Evolutionary conservation across 139 green algal species (phyloP).

Genomic region (Pycnococcus provasolii): DNA sequence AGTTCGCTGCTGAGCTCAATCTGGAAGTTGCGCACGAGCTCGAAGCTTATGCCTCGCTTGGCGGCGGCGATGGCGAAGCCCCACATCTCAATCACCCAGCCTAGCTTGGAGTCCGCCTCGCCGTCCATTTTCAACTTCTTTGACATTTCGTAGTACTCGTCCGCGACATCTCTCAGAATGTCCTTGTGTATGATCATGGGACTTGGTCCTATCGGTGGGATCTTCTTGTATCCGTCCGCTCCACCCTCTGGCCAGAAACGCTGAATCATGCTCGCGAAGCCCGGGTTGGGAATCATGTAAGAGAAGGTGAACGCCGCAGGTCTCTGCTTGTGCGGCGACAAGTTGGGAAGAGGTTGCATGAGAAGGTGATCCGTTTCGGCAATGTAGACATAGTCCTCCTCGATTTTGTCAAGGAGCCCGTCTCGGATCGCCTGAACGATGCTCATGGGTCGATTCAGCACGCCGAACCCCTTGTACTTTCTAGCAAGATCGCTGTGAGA

Average conservation of each 20-base stretch:
- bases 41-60: background rate
- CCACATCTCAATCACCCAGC: slow-evolving; percentile 19
- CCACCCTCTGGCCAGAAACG: no score
- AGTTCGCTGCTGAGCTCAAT: background rate
- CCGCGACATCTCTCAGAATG: background rate
- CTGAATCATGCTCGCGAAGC: no score
- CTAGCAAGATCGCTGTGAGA: background rate
- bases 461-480: background rate
- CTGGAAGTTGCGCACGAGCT: slow-evolving; percentile 12
- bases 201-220: slow-evolving; percentile 7
- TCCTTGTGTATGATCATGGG: slow-evolving; percentile 17
- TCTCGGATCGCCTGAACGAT: background rate
- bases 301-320: no score
- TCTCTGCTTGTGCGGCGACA: background rate
- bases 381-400: slow-evolving; percentile 2
- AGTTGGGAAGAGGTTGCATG: slow-evolving; percentile 6
- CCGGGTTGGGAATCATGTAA: no score
- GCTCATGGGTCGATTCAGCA: background rate
- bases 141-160: background rate
- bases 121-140: slow-evolving; percentile 4
- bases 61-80: slow-evolving; percentile 17
- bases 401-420: background rate
- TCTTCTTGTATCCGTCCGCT: slow-evolving; percentile 3
- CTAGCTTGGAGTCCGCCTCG: background rate
- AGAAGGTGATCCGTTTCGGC: slow-evolving; percentile 14